phyloP scores from a whole-genome alignment of 306 rosid species.

The Oemleria cerasiformis region DNA sequence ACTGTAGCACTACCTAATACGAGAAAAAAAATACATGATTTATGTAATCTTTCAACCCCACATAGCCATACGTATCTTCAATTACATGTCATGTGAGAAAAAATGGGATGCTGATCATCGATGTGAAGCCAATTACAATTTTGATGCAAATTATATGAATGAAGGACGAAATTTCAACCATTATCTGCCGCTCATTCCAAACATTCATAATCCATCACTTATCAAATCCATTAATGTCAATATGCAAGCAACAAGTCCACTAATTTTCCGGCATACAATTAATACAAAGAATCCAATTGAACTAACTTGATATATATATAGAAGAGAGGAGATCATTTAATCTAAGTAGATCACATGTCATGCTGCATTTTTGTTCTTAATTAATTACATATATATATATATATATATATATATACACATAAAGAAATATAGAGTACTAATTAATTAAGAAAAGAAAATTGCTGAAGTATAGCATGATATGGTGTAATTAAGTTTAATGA shows the following conservation, averaged over 20 bases:
- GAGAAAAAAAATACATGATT: not conserved
- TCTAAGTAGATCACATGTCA: not conserved
- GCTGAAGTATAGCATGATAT: no score
- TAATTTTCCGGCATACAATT: not conserved
- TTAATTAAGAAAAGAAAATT: no score
- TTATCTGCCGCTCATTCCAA: no score
- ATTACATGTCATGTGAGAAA: slow-evolving; percentile 11
- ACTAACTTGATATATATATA: not conserved
- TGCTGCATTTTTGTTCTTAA: not conserved
- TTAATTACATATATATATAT: no score
- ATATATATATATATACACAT: not conserved
- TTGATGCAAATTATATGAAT: not conserved
- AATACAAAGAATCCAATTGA: not conserved
- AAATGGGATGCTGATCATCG: slow-evolving; percentile 3
- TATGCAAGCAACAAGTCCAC: not conserved
- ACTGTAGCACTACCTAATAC: no score
- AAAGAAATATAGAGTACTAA: no score
- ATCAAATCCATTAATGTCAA: not conserved
- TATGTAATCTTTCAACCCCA: not conserved
- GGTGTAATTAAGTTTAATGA: no score
- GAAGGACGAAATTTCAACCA: no score
- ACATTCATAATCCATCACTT: not conserved
- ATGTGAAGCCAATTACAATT: not conserved
- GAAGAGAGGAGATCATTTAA: not conserved
- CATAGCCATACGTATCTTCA: not conserved